Percentiles rank a stretch among this genome's conserved stretches.
phyloP scores from a whole-genome alignment of 176 grass and related monocot genomes.

The Triticum monococcum region DNA sequence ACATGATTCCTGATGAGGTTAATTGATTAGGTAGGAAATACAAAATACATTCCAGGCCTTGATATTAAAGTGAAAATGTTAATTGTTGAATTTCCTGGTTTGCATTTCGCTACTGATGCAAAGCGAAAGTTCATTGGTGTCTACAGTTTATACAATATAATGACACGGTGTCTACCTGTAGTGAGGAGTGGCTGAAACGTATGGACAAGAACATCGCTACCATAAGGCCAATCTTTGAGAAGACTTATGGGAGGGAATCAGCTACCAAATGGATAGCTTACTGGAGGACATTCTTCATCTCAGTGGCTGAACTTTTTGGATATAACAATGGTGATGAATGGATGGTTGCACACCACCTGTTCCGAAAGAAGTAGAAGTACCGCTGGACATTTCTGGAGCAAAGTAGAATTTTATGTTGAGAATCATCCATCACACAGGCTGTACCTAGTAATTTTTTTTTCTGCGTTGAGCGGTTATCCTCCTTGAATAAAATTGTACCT shows the following conservation, averaged over 20 bases:
- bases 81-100: background rate
- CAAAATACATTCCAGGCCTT: background rate
- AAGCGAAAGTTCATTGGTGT: background rate
- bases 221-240: slow-evolving; percentile 77
- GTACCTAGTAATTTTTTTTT: background rate
- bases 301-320: slow-evolving; percentile 83
- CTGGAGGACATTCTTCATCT: slow-evolving; percentile 92
- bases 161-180: slow-evolving; percentile 25
- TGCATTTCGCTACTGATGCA: background rate
- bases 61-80: background rate
- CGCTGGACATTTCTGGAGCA: background rate
- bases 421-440: background rate
- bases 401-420: background rate
- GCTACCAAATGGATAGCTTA: slow-evolving; percentile 87
- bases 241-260: slow-evolving; percentile 83
- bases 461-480: background rate
- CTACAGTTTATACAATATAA: background rate
- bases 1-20: background rate
- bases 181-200: slow-evolving; percentile 90
- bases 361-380: slow-evolving; percentile 68
- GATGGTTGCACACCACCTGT: slow-evolving; percentile 84
- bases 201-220: slow-evolving; percentile 66
- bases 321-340: slow-evolving; percentile 97
- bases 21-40: slow-evolving; percentile 11
- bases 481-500: background rate